These are phyloP conservation scores for Phallus indusiatus DNA, from an alignment of 768 basidiomycete genomes.

Conservation along the genomic window DNA sequence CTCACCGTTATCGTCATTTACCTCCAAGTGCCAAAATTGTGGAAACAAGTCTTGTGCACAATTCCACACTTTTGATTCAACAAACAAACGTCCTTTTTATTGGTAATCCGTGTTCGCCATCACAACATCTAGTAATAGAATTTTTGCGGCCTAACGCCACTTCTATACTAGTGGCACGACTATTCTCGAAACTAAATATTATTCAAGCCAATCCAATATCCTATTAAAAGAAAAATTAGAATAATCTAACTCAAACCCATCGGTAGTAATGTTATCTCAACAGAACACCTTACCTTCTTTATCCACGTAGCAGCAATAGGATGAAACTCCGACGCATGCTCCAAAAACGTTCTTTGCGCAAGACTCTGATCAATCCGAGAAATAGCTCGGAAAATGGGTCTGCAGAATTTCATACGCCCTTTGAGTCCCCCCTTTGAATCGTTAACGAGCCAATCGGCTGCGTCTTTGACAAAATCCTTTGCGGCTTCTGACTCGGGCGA, in stretches of 20 bases:
- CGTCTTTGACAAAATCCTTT: slow-evolving; percentile 37
- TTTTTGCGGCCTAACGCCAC: no score
- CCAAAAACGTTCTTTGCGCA: slow-evolving; percentile 41
- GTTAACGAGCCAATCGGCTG: slow-evolving; percentile 58
- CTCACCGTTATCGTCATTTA: no score
- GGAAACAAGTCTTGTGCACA: no score
- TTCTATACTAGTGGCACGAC: no score
- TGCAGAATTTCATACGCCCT: slow-evolving; percentile 81
- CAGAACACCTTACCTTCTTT: slow-evolving; percentile 46
- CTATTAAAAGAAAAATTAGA: background rate
- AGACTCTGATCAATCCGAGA: slow-evolving; percentile 41
- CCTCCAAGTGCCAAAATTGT: no score
- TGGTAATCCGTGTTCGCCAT: no score
- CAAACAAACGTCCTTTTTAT: no score
- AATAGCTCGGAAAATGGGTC: slow-evolving; percentile 53
- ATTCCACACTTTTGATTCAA: no score
- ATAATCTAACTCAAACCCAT: background rate
- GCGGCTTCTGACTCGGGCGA: slow-evolving; percentile 46
- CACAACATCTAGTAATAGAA: no score
- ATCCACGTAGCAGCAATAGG: slow-evolving; percentile 69
- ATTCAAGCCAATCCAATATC: background rate
- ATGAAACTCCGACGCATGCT: slow-evolving; percentile 50
- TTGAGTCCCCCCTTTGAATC: slow-evolving; percentile 44
- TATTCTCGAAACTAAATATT: background rate
- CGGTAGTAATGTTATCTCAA: background rate